Evolutionary conservation across 2,329 filamentous ascomycete genomes (phyloP).

Genomic region (Aspergillus sergii): DNA sequence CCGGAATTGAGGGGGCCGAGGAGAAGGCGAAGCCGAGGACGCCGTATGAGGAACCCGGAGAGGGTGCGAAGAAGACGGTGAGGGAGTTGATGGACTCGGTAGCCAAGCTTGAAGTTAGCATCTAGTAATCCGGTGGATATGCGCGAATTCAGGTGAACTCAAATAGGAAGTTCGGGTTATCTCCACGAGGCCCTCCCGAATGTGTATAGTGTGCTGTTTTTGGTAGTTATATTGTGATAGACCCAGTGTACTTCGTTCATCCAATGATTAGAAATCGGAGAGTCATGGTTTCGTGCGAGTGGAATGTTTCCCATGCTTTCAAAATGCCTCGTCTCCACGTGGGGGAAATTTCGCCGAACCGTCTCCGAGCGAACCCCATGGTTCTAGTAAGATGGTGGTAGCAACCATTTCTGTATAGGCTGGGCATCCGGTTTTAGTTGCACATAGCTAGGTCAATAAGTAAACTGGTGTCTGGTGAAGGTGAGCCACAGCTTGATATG

Average conservation of each 20-base stretch:
- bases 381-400: not conserved
- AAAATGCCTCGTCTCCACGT: not conserved
- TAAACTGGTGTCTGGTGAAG: too few species aligned
- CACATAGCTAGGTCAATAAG: not conserved
- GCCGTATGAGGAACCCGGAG: conserved; percentile 59
- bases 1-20: conserved; percentile 63
- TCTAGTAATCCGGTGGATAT: conserved; percentile 3
- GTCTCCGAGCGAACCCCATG: not conserved
- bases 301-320: not conserved
- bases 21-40: conserved; percentile 61
- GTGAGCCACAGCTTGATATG: not conserved
- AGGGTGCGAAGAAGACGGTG: conserved; percentile 49
- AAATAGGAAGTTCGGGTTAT: not conserved
- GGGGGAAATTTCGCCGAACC: conserved; percentile 1
- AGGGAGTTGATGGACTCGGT: conserved; percentile 43
- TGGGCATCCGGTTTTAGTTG: not conserved
- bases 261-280: not conserved
- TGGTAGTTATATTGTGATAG: not conserved
- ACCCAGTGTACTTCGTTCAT: not conserved
- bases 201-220: not conserved
- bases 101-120: conserved; percentile 41
- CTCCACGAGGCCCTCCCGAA: not conserved
- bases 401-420: not conserved
- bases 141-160: not conserved
- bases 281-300: not conserved